Evolutionary conservation across 2,329 filamentous ascomycete genomes (phyloP).

Genomic region (Ceratocystis cubensis): DNA sequence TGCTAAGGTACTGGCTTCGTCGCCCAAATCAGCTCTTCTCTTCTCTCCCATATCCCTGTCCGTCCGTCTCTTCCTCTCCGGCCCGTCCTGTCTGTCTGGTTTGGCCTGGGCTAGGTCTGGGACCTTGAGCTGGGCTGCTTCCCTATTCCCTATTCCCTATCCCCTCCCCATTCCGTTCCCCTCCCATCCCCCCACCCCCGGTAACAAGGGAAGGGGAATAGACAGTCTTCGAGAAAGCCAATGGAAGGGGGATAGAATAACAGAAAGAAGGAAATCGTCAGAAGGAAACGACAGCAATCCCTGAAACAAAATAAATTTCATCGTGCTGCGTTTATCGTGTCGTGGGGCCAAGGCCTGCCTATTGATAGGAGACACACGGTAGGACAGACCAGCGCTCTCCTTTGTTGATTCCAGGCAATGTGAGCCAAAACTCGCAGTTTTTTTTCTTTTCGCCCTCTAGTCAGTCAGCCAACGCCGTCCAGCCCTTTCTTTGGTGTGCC

Average conservation of each 20-base stretch:
- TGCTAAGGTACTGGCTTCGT: neutral
- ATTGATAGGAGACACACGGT: too few relatives aligned
- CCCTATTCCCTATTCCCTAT: neutral
- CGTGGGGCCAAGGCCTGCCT: too few relatives aligned
- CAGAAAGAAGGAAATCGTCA: neutral
- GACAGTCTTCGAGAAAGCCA: slow-evolving; percentile 3
- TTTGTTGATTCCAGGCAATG: too few relatives aligned
- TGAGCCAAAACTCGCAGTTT: too few relatives aligned
- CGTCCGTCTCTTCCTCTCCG: neutral
- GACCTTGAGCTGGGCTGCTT: neutral
- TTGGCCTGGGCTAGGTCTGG: neutral
- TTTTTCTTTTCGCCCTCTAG: neutral
- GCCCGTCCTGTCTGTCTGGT: slow-evolving; percentile 3
- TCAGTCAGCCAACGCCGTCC: neutral
- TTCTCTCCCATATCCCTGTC: neutral
- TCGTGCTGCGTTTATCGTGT: too few relatives aligned
- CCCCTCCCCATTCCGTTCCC: too few relatives aligned
- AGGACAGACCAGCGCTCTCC: too few relatives aligned
- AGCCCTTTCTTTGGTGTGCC: neutral
- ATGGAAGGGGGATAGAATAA: neutral
- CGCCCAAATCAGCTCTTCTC: neutral
- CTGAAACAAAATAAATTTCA: neutral
- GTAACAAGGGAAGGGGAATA: slow-evolving; percentile 1
- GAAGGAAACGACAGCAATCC: neutral
- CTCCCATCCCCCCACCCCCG: neutral